phyloP scores from a whole-genome alignment of 208 protist species.

The Leishmania mexicana region DNA sequence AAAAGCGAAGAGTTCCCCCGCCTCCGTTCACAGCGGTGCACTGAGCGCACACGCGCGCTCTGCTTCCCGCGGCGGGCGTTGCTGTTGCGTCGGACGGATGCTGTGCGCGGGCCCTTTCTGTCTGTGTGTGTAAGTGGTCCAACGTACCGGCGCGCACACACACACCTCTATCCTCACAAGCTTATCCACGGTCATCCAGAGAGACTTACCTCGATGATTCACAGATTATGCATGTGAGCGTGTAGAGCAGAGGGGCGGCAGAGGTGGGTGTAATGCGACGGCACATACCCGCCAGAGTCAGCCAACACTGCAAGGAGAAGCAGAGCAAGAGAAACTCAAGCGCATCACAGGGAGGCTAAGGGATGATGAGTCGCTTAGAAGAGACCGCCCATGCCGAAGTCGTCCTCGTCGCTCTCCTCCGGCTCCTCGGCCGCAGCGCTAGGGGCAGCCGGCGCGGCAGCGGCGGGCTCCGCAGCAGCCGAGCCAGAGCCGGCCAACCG shows the following conservation, averaged over 20 bases:
- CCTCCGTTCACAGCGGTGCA: neutral
- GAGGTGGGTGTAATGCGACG: neutral
- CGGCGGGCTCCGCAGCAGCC: constrained; percentile 55
- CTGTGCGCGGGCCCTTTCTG: neutral
- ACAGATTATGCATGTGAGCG: neutral
- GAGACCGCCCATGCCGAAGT: no score
- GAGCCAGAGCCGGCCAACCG: constrained; percentile 75
- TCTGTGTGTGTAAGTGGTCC: neutral
- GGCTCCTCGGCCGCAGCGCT: constrained; percentile 48
- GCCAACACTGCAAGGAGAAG: neutral
- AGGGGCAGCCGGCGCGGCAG: constrained; percentile 38
- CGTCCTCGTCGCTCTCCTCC: no score
- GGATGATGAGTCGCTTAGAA: no score
- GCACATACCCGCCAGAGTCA: neutral
- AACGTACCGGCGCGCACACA: neutral
- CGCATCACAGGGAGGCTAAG: neutral
- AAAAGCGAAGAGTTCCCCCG: no score
- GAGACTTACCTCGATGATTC: neutral
- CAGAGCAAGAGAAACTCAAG: neutral
- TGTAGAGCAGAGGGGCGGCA: neutral
- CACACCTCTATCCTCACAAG: neutral
- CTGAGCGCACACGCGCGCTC: neutral
- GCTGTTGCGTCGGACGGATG: neutral
- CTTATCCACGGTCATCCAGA: neutral
- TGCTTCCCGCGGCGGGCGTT: neutral